phyloP scores from a whole-genome alignment of 2,329 filamentous ascomycete species.

The Aspergillus piperis region DNA sequence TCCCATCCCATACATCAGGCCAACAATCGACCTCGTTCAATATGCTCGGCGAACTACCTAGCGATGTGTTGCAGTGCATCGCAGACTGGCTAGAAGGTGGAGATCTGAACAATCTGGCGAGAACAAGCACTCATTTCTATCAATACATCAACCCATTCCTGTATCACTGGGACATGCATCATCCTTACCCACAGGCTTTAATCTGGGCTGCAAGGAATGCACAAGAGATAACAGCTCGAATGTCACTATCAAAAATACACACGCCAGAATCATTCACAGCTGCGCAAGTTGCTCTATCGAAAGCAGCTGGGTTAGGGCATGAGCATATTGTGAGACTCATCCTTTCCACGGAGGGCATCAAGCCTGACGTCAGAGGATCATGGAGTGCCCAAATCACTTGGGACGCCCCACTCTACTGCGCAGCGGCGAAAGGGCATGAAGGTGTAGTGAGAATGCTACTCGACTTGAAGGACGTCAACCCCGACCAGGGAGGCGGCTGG shows the following conservation, averaged over 20 bases:
- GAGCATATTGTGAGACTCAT: neutral
- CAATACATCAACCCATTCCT: constrained; percentile 18
- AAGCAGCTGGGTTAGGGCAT: neutral
- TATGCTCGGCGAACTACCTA: neutral
- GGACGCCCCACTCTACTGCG: neutral
- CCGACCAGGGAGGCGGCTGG: neutral
- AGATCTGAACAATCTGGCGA: constrained; percentile 21
- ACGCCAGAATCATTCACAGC: too few relatives aligned
- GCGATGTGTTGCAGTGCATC: neutral
- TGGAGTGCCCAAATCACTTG: too few relatives aligned
- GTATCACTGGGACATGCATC: constrained; percentile 20
- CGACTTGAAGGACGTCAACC: neutral
- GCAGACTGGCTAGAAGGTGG: neutral
- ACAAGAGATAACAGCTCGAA: constrained; percentile 10
- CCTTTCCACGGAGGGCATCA: neutral
- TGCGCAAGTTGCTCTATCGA: neutral
- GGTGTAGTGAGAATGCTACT: neutral
- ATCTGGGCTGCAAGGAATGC: constrained; percentile 24
- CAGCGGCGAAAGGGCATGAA: neutral
- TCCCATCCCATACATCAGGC: too few relatives aligned
- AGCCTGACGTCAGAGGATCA: too few relatives aligned
- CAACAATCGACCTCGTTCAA: neutral
- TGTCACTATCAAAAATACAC: constrained; percentile 14
- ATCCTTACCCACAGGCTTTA: constrained; percentile 15
- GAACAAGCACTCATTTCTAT: constrained; percentile 17